Base-by-base conservation (phyloP, 208 protist species). In the Trichomonas vaginalis region DNA sequence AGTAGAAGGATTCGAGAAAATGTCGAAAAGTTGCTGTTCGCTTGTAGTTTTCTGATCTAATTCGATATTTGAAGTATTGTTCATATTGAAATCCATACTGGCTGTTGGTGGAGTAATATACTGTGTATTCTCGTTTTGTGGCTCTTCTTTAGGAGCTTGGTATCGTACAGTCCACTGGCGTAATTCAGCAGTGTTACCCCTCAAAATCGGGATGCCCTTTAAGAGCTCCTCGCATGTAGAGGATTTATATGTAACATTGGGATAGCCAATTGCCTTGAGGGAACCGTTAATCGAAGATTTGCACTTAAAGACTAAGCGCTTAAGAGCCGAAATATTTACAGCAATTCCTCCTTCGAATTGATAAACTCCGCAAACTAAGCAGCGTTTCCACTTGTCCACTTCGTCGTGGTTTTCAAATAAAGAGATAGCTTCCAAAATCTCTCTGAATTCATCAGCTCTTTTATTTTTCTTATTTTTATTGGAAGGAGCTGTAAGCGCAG, bases 211-310 rank as follows among this genome's bases (percentile, higher is more conserved):
- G 15, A 92, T 92, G n/a, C 27, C 45, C 8, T 92, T 14, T 8
- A 92, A 51, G 6, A 92, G 37, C 51, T 92, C 86, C n/a, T 42
- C 17, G 42, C 86, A 92, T 56, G 12, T 12, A 39, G 86, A 92
- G 10, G 86, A n/a, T 45, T 51, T 92, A 21, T 42, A 92, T 2
- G n/a, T n/a, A 92, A 92, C 27, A 27, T 1, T 51, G 21, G 17
- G 15, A 51, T 92, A 92, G 35, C 86, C 86, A 0, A 92, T 35
- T 8, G 27, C 12, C 39, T 92, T 92, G 27, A 92, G 86, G 37
- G 86, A 92, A 9, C 86, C 86, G 46, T 92, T 92, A n/a, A 92
- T 92, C 37, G 86, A 92, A 37, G 86, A 48, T 47, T 92, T 92
- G 45, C 86, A 92, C 51, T 92, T 92, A 27, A 92, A 92, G 39